Base-by-base conservation (phyloP, 1,284 basidiomycete species). In the Bjerkandera adusta region DNA sequence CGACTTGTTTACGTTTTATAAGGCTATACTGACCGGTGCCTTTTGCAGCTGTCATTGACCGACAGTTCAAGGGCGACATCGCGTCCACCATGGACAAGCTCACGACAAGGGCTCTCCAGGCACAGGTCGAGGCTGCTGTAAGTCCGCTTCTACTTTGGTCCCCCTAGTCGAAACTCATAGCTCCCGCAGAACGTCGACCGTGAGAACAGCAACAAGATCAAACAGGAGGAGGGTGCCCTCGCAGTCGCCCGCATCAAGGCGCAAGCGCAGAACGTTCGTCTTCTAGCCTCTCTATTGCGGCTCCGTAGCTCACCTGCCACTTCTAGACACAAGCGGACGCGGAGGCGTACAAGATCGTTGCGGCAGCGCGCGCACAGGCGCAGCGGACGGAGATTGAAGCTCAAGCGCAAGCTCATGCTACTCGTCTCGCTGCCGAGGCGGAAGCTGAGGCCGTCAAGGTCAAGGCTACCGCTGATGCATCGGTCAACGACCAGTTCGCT, bases 161-260 rank as follows among this genome's bases (percentile, higher is more conserved):
- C n/a, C 25, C 21, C 25, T 5, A 24, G 11, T 25, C n/a, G 10
- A 11, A 30, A 42, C 22, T 30, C 30, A 15, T 41, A 4, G 6
- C 15, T 11, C 7, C n/a, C 30, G 7, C 48, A 85, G 79, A 89
- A 90, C 54, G 87, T 89, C 43, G 88, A 90, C 63, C 67, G 87
- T 47, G 88, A 90, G 64, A 90, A 90, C 60, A 85, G 81, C 67
- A 90, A 90, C 68, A 85, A 85, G 63, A 83, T 89, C 56, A 89
- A 89, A 65, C 83, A 87, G 57, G 85, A 90, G 60, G 81, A 90
- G 63, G 87, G 87, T 57, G 73, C 83, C 12, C 73, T 89, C 32
- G 69, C 82, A 4, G 88, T 90, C 12, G 79, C 87, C 22, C 79
- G 77, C 40, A 86, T 90, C 68, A 85, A 81, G 57, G 86, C 83